These are phyloP conservation scores for Colletotrichum sp. DNA, from an alignment of 2,329 filamentous ascomycete species.

Conservation along the genomic window DNA sequence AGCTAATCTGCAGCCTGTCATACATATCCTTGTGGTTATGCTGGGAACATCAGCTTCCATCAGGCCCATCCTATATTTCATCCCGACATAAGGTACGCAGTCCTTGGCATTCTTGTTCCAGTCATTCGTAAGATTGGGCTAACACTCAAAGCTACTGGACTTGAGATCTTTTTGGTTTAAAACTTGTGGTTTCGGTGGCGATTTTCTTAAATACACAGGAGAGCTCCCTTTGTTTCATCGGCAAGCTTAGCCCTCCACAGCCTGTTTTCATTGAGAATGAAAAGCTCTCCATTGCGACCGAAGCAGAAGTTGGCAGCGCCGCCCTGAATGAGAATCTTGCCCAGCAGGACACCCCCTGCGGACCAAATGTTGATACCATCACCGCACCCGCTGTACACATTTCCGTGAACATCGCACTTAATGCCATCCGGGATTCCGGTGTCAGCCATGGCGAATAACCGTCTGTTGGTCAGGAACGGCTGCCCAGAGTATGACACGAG, in stretches of 20 bases:
- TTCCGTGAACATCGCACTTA: slow-evolving; percentile 49
- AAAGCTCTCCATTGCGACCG: slow-evolving; percentile 44
- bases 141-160: too few relatives aligned
- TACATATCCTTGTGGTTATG: too few relatives aligned
- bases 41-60: too few relatives aligned
- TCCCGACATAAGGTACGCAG: too few relatives aligned
- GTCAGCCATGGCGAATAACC: slow-evolving; percentile 56
- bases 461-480: slow-evolving; percentile 45
- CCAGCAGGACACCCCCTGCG: slow-evolving; percentile 47
- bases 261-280: slow-evolving; percentile 51
- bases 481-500: slow-evolving; percentile 24
- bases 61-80: too few relatives aligned
- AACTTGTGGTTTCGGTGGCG: rapidly evolving
- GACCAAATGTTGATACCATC: slow-evolving; percentile 57
- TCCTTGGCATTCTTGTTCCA: too few relatives aligned
- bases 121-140: too few relatives aligned
- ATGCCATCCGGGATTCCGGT: slow-evolving; percentile 52
- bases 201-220: slow-evolving; percentile 9
- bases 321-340: slow-evolving; percentile 45
- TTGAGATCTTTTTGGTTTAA: background rate
- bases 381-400: slow-evolving; percentile 54
- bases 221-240: slow-evolving; percentile 28
- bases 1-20: too few relatives aligned
- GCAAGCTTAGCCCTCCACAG: slow-evolving; percentile 44
- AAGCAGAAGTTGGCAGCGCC: slow-evolving; percentile 55